Percentiles rank a stretch among this genome's conserved stretches.
Evolutionary conservation across 2,329 filamentous ascomycete genomes (phyloP).

Genomic region (Juglanconis oblonga): DNA sequence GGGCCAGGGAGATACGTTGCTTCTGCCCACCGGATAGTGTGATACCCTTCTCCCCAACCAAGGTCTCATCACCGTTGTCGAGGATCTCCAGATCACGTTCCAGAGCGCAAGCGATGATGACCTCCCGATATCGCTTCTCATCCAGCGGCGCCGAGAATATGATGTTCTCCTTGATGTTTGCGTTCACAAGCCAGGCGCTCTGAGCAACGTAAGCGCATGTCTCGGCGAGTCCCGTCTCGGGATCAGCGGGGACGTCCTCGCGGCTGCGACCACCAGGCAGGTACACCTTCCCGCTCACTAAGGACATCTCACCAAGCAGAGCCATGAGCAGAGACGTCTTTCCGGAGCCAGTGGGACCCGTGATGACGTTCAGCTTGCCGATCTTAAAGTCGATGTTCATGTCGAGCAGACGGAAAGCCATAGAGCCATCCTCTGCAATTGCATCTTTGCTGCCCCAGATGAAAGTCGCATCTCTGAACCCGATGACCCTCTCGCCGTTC

Average conservation of each 20-base stretch:
- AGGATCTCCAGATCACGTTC: conserved; percentile 90
- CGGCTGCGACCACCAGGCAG: conserved; percentile 83
- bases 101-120: conserved; percentile 86
- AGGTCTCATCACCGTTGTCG: conserved; percentile 85
- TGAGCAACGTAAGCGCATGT: conserved; percentile 96
- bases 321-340: conserved; percentile 98
- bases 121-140: conserved; percentile 78
- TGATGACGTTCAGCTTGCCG: conserved; percentile 86
- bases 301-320: conserved; percentile 91
- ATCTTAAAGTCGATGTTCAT: conserved; percentile 79
- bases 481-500: conserved; percentile 71
- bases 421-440: conserved; percentile 62
- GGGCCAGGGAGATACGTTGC: conserved; percentile 93
- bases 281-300: conserved; percentile 75
- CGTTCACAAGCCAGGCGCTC: conserved; percentile 95
- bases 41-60: conserved; percentile 96
- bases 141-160: conserved; percentile 81
- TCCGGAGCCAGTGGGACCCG: conserved; percentile 88
- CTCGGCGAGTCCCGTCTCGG: conserved; percentile 82
- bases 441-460: conserved; percentile 77
- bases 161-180: conserved; percentile 93
- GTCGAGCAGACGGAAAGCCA: conserved; percentile 79
- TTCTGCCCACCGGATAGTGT: conserved; percentile 96
- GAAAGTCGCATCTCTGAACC: conserved; percentile 80
- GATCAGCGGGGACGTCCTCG: conserved; percentile 78